These are phyloP conservation scores for Elsinoe arachidis DNA, from an alignment of 2,329 filamentous ascomycete genomes.

Conservation along the genomic window DNA sequence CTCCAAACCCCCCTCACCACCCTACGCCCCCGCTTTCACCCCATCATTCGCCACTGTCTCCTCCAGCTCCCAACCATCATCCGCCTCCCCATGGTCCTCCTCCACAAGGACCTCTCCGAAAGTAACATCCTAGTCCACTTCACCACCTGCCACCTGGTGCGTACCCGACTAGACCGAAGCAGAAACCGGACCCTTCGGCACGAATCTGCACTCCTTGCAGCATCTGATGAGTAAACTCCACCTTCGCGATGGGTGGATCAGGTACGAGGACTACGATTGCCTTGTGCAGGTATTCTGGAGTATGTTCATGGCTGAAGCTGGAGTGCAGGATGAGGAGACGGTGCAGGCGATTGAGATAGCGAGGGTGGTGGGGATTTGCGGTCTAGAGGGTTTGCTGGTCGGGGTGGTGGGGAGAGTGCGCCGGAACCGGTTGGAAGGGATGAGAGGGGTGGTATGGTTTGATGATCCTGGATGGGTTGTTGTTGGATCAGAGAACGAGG, in stretches of 20 bases:
- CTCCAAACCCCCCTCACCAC: not conserved
- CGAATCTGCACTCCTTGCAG: slow-evolving; percentile 5
- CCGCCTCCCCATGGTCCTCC: slow-evolving; percentile 5
- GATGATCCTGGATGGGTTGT: too few species aligned
- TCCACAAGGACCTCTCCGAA: slow-evolving; percentile 12
- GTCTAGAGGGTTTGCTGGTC: too few species aligned
- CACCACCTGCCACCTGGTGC: slow-evolving; percentile 9
- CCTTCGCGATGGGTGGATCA: slow-evolving; percentile 1
- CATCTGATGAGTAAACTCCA: slow-evolving; percentile 8
- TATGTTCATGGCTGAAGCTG: not conserved
- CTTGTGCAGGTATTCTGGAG: slow-evolving; percentile 2
- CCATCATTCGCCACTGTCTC: not conserved
- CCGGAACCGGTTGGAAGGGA: too few species aligned
- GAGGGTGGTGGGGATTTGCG: too few species aligned
- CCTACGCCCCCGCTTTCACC: slow-evolving; percentile 1
- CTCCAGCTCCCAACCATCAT: slow-evolving; percentile 1
- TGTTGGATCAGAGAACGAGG: too few species aligned
- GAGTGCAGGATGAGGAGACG: not conserved
- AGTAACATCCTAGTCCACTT: slow-evolving; percentile 3
- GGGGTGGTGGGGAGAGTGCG: too few species aligned
- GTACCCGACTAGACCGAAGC: slow-evolving; percentile 12
- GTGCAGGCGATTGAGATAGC: too few species aligned
- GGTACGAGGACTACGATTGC: not conserved
- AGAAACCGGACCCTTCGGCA: slow-evolving; percentile 8
- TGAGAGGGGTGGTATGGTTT: too few species aligned